These are phyloP conservation scores for Wallemia mellicola DNA, from an alignment of 1,284 basidiomycete genomes.

Conservation along the genomic window DNA sequence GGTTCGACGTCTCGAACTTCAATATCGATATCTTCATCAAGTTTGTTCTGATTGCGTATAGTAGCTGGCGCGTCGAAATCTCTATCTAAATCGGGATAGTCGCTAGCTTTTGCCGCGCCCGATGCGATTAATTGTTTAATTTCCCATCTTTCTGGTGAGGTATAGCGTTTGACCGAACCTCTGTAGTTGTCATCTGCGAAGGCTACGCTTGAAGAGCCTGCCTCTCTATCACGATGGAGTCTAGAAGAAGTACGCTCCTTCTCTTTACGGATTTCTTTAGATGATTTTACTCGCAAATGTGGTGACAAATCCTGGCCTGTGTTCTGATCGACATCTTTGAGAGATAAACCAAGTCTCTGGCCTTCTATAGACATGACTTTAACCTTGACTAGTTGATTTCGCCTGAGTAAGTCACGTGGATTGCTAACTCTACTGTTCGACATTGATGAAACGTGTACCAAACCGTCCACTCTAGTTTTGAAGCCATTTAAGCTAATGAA, in stretches of 20 bases:
- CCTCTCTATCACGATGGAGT: no score
- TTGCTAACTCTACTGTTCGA: slow-evolving; percentile 43
- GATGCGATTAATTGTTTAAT: slow-evolving; percentile 95
- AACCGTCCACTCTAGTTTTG: slow-evolving; percentile 55
- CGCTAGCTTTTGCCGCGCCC: slow-evolving; percentile 64
- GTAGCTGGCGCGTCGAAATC: slow-evolving; percentile 46
- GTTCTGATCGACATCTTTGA: slow-evolving; percentile 87
- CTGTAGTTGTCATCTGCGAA: slow-evolving; percentile 24
- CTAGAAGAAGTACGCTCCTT: no score
- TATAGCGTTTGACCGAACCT: slow-evolving; percentile 67
- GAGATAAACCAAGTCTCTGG: slow-evolving; percentile 50
- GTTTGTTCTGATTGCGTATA: slow-evolving; percentile 30
- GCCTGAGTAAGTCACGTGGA: slow-evolving; percentile 51
- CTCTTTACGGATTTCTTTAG: slow-evolving; percentile 44
- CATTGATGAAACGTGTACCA: slow-evolving; percentile 86
- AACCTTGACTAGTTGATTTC: slow-evolving; percentile 64
- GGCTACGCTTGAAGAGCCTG: slow-evolving; percentile 19
- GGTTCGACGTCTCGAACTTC: slow-evolving; percentile 94
- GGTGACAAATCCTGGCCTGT: slow-evolving; percentile 74
- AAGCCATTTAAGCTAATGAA: slow-evolving; percentile 75
- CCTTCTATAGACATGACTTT: slow-evolving; percentile 85
- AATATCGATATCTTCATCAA: slow-evolving; percentile 87
- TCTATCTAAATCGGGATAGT: slow-evolving; percentile 88
- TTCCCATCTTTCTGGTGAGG: slow-evolving; percentile 94
- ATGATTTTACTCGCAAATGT: slow-evolving; percentile 69